Percentiles rank a stretch among this genome's conserved stretches.
Conservation (phyloP, 2,329 filamentous ascomycete species). For the Fusarium ramigenum region DNA sequence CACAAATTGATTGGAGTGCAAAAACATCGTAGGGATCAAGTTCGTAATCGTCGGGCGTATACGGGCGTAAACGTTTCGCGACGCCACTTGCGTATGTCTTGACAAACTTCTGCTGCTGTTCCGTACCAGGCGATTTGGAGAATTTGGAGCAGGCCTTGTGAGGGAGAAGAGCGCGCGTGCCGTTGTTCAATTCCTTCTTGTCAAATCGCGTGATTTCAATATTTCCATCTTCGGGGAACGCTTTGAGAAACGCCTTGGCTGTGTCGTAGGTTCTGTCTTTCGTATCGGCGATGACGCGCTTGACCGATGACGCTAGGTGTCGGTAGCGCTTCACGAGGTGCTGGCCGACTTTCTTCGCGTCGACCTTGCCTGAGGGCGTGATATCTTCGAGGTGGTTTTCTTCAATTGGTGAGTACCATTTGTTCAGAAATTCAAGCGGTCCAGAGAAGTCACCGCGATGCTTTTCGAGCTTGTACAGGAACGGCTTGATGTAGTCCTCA, state of each 20-base stretch:
- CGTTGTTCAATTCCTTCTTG: slow-evolving; percentile 32
- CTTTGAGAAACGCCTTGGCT: slow-evolving; percentile 24
- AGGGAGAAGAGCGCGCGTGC: slow-evolving; percentile 37
- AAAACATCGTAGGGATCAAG: slow-evolving; percentile 35
- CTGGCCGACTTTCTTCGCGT: slow-evolving; percentile 27
- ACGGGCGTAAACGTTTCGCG: slow-evolving; percentile 22
- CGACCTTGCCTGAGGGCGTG: slow-evolving; percentile 33
- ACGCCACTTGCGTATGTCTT: slow-evolving; percentile 28
- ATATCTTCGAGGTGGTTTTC: slow-evolving; percentile 36
- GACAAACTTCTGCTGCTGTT: slow-evolving; percentile 32
- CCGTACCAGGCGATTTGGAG: slow-evolving; percentile 28
- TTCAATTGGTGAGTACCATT: slow-evolving; percentile 36
- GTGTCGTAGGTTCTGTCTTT: slow-evolving; percentile 39
- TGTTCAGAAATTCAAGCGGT: slow-evolving; percentile 28
- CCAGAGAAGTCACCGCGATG: slow-evolving; percentile 35
- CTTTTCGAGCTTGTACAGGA: slow-evolving; percentile 35
- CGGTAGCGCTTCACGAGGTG: slow-evolving; percentile 34
- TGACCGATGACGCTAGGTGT: slow-evolving; percentile 32
- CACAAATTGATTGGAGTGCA: slow-evolving; percentile 37
- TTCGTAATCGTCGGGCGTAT: slow-evolving; percentile 31
- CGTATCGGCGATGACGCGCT: slow-evolving; percentile 35
- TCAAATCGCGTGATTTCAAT: slow-evolving; percentile 33
- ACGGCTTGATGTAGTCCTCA: slow-evolving; percentile 38
- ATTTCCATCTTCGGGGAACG: slow-evolving; percentile 18
- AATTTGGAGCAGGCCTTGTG: slow-evolving; percentile 39